A percentile compares a stretch with the other conserved stretches of the same genome.
Conservation (phyloP, 345 rosid species). For the Salix udensis region DNA sequence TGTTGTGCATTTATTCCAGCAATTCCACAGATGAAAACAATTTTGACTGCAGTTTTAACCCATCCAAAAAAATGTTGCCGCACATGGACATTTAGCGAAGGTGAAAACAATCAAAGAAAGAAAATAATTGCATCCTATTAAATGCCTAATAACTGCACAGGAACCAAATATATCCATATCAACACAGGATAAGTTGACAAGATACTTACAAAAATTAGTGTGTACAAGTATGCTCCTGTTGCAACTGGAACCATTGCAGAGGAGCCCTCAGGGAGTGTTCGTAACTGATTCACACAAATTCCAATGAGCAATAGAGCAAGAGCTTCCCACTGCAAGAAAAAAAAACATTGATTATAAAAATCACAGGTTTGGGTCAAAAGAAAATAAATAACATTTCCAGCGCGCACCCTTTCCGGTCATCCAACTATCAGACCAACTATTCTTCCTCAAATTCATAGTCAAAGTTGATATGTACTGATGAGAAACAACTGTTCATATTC, state of each 20-base stretch:
- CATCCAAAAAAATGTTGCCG: no score
- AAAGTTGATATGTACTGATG: background rate
- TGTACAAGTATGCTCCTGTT: conserved; percentile 79
- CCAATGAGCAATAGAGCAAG: conserved; percentile 92
- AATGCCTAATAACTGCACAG: background rate
- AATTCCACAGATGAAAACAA: background rate
- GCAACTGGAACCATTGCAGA: conserved; percentile 75
- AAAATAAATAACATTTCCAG: background rate
- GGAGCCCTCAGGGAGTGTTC: conserved; percentile 76
- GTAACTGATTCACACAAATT: conserved; percentile 84
- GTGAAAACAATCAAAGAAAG: background rate
- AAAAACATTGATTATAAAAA: background rate
- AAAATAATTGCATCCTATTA: background rate
- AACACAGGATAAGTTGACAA: background rate
- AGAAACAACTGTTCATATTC: background rate
- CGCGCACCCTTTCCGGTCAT: background rate
- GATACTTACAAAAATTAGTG: conserved; percentile 79
- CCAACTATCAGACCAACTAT: conserved; percentile 11
- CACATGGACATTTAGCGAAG: no score
- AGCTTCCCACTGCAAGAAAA: conserved; percentile 83
- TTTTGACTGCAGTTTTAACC: background rate
- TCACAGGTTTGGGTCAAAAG: background rate
- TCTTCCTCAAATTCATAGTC: conserved; percentile 17
- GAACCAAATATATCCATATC: background rate
- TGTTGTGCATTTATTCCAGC: background rate